Percentiles rank a stretch among this genome's conserved stretches.
phyloP scores from a whole-genome alignment of 2,329 filamentous ascomycete genomes.

The Fulvia fulva region DNA sequence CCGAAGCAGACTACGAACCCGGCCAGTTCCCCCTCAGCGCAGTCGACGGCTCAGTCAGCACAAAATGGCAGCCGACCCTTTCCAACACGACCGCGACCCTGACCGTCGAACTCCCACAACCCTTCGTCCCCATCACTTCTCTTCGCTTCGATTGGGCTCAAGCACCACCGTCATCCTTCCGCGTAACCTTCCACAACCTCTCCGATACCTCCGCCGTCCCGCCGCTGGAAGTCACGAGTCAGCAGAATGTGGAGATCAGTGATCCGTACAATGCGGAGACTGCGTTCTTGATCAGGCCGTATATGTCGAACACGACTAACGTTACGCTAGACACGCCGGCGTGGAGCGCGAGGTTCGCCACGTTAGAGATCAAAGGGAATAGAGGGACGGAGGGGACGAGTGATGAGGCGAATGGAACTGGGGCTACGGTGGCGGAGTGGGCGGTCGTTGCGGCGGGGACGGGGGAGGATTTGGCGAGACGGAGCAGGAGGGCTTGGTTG shows the following conservation, averaged over 20 bases:
- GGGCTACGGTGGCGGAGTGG: slow-evolving; percentile 53
- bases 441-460: slow-evolving; percentile 22
- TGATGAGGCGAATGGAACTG: slow-evolving; percentile 34
- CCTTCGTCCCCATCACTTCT: slow-evolving; percentile 43
- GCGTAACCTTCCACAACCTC: slow-evolving; percentile 53
- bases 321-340: slow-evolving; percentile 37
- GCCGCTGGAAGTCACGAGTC: slow-evolving; percentile 21
- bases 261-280: slow-evolving; percentile 38
- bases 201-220: slow-evolving; percentile 32
- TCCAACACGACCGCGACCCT: slow-evolving; percentile 52
- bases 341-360: slow-evolving; percentile 44
- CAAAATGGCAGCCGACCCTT: slow-evolving; percentile 60
- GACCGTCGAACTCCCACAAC: slow-evolving; percentile 49
- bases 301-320: slow-evolving; percentile 45
- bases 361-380: slow-evolving; percentile 48
- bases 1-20: slow-evolving; percentile 48
- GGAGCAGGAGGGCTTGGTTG: not conserved
- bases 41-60: slow-evolving; percentile 62
- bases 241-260: slow-evolving; percentile 37
- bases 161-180: slow-evolving; percentile 51
- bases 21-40: slow-evolving; percentile 68
- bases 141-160: slow-evolving; percentile 60
- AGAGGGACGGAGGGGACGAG: slow-evolving; percentile 33
- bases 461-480: slow-evolving; percentile 10
- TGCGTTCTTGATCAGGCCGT: slow-evolving; percentile 37